Percentiles rank a stretch among this genome's conserved stretches.
Evolutionary conservation across 352 stramenopile genomes (phyloP).

Genomic region (Pythium oligandrum): DNA sequence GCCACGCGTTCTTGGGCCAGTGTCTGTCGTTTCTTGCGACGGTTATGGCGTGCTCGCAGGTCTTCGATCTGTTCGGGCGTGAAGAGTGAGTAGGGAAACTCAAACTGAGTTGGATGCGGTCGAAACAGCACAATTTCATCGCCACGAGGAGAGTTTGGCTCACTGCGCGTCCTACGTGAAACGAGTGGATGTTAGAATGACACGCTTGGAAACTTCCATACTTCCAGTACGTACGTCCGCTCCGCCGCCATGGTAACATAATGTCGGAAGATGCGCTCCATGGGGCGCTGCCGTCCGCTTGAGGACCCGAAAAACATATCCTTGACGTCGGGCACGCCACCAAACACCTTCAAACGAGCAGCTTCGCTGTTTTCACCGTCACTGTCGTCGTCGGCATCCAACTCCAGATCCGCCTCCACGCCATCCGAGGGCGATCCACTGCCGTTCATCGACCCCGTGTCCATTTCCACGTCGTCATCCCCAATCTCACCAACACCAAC

Average conservation of each 20-base stretch:
- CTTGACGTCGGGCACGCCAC: conserved; percentile 30
- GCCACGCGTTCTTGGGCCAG: neutral
- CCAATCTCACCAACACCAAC: neutral
- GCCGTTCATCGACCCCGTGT: conserved; percentile 6
- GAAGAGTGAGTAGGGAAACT: conserved; percentile 25
- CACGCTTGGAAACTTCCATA: neutral
- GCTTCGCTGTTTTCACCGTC: conserved; percentile 8
- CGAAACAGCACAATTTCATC: conserved; percentile 23
- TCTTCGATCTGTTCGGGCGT: conserved; percentile 24
- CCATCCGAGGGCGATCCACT: conserved; percentile 4
- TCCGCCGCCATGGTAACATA: conserved; percentile 35
- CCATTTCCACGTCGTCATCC: conserved; percentile 9
- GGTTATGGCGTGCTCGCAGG: conserved; percentile 19
- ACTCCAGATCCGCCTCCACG: conserved; percentile 14
- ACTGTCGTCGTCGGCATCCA: conserved; percentile 10
- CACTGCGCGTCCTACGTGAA: conserved; percentile 4
- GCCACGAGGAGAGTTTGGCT: conserved; percentile 7
- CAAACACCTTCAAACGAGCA: conserved; percentile 34
- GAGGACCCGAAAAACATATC: conserved; percentile 44
- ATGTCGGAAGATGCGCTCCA: conserved; percentile 68
- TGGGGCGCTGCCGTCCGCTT: conserved; percentile 23
- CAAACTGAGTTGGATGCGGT: conserved; percentile 15
- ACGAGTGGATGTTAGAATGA: neutral
- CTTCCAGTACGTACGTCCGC: conserved; percentile 19
- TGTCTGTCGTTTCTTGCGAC: conserved; percentile 19